Percentiles rank a stretch among this genome's conserved stretches.
Conservation (phyloP, 2,329 filamentous ascomycete genomes). For the Diaporthe vexans region DNA sequence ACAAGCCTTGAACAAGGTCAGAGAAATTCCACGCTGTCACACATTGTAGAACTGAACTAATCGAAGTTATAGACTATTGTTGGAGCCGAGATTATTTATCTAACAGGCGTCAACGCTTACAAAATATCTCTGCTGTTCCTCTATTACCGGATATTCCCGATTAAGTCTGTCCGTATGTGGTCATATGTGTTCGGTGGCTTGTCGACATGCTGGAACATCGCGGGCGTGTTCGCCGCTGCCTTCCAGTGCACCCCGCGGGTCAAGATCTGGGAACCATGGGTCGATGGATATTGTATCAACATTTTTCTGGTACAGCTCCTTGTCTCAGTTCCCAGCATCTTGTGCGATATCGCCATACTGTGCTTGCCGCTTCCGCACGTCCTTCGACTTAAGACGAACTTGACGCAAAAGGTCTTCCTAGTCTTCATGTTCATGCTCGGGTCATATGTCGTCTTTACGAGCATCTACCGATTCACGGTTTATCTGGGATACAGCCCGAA, state of each 20-base stretch:
- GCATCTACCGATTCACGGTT: conserved; percentile 33
- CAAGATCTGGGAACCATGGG: conserved; percentile 39
- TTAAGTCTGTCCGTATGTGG: conserved; percentile 35
- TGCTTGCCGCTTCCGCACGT: conserved; percentile 35
- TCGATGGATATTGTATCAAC: conserved; percentile 34
- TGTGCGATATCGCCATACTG: conserved; percentile 34
- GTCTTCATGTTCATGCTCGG: conserved; percentile 37
- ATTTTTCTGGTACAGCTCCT: conserved; percentile 34
- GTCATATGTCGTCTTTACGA: conserved; percentile 36
- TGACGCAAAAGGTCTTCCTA: conserved; percentile 33
- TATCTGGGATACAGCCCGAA: conserved; percentile 22
- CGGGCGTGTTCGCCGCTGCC: conserved; percentile 33
- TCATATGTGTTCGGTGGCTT: conserved; percentile 30
- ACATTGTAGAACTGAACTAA: not conserved
- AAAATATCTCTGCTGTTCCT: conserved; percentile 37
- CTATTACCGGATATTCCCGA: conserved; percentile 35
- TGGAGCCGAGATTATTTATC: conserved; percentile 33
- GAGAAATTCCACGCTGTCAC: not conserved
- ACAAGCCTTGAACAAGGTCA: conserved; percentile 22
- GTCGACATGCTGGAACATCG: conserved; percentile 36
- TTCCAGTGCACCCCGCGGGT: conserved; percentile 33
- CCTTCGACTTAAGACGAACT: conserved; percentile 34
- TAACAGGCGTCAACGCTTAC: conserved; percentile 35
- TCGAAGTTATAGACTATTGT: not conserved
- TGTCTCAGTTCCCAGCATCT: conserved; percentile 31